Evolutionary conservation across 306 rosid species (phyloP), one percentile per base, ranked within the genome.

Genomic region (Cajanus cajan): DNA sequence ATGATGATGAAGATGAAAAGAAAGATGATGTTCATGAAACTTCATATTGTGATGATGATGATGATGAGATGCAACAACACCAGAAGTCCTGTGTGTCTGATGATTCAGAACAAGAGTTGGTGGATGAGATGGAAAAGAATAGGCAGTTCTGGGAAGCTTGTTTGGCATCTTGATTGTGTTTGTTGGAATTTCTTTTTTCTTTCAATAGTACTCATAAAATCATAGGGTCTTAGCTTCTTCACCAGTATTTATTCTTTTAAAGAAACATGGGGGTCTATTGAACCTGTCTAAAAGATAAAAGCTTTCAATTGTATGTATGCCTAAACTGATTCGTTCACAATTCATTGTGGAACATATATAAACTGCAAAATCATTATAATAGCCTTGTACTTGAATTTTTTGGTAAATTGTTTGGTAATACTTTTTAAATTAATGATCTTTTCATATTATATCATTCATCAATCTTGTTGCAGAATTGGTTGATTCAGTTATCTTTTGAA

Each of bases 81-180:
- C 78, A 77, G 18, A 89, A 90, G 78, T 82, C 94, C 0, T 62
- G 73, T 63, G 94, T 73, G 16, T 86, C 96, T 65, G 87, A 77
- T 24, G 94, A 91, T 80, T 91, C 97, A 37, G 82, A 88, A 0
- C 69, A 79, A 31, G 86, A 86, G 82, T 45, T 69, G 73, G 7
- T 85, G 82, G 91, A 90, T 83, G 99, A 93, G 89, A 81, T 71
- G 87, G 99, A 96, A 77, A 91, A 87, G 88, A 96, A 81, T 82
- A 84, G 83, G 87, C 68, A 76, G 0, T 96, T 96, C 78, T 96
- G 99, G 99, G 99, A 96, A 84, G 79, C 97, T 80, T 96, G 99
- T 71, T 82, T 96, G 88, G 96, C 96, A 14, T 93, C 99, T 11
- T 95, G 65, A 85, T 25, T 41, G 8, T 33, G 31, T 78, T 24